phyloP scores from a whole-genome alignment of 352 stramenopile species.

The Phytopythium vexans region DNA sequence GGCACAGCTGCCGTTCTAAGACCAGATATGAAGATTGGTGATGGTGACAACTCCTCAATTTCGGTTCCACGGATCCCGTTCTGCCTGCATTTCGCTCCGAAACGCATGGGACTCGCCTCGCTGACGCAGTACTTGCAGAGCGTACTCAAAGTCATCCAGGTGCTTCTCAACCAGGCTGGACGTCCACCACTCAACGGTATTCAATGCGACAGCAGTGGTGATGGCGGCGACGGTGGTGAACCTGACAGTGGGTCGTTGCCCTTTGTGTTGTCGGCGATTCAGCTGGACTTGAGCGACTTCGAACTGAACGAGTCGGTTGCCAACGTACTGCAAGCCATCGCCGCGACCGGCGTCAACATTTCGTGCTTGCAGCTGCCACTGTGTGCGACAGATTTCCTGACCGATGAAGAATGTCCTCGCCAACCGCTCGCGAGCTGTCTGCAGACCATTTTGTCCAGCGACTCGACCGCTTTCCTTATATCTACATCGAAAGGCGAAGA shows the following conservation, averaged over 20 bases:
- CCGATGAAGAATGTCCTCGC: slow-evolving; percentile 26
- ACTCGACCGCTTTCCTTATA: not conserved
- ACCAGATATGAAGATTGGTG: too few species aligned
- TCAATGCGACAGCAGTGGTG: too few species aligned
- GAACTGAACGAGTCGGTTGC: slow-evolving; percentile 29
- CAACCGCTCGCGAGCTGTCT: slow-evolving; percentile 25
- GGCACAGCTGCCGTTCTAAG: not conserved
- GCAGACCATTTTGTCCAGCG: slow-evolving; percentile 7
- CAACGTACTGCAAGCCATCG: slow-evolving; percentile 14
- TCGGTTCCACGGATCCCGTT: slow-evolving; percentile 16
- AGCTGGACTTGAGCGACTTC: slow-evolving; percentile 35
- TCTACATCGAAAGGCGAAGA: not conserved
- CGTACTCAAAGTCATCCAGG: slow-evolving; percentile 12
- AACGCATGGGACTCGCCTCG: slow-evolving; percentile 19
- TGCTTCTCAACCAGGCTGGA: not conserved
- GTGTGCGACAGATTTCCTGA: slow-evolving; percentile 26
- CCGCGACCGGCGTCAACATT: slow-evolving; percentile 16
- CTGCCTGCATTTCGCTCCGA: slow-evolving; percentile 28
- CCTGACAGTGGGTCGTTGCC: slow-evolving; percentile 4
- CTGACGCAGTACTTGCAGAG: slow-evolving; percentile 27
- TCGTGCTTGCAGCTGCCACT: slow-evolving; percentile 28
- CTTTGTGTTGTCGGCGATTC: slow-evolving; percentile 25
- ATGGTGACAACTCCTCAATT: not conserved
- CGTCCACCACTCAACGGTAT: too few species aligned
- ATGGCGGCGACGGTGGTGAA: not conserved